These are phyloP conservation scores for Pelargonium fulgidum DNA, from an alignment of 441 rosid genomes.

Conservation along the genomic window DNA sequence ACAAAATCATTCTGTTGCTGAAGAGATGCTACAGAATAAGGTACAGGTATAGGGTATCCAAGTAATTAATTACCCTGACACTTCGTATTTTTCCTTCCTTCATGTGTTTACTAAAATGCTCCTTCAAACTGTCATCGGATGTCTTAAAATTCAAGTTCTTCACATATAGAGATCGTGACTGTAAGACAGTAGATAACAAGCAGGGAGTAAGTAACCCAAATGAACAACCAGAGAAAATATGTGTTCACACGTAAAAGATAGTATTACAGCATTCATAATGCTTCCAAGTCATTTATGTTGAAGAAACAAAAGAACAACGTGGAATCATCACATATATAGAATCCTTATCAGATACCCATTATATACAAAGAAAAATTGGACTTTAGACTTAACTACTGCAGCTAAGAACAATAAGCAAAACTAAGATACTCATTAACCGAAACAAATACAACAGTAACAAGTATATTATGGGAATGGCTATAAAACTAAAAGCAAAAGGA, in stretches of 20 bases:
- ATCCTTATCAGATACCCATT: not conserved
- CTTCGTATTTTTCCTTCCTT: constrained; percentile 67
- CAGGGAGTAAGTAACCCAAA: constrained; percentile 11
- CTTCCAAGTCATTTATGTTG: not conserved
- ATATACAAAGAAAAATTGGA: not conserved
- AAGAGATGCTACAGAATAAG: constrained; percentile 13
- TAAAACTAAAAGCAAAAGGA: not conserved
- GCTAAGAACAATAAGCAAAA: not conserved
- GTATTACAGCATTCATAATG: not conserved
- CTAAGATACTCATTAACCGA: not conserved
- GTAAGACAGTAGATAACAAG: constrained; percentile 26
- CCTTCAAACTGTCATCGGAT: constrained; percentile 61
- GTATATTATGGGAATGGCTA: not conserved
- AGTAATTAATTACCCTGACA: constrained; percentile 53
- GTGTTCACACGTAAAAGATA: constrained; percentile 2
- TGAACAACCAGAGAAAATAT: not conserved
- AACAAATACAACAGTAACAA: not conserved
- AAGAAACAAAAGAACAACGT: not conserved
- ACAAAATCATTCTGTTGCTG: constrained; percentile 13
- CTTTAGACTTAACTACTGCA: not conserved
- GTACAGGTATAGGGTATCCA: constrained; percentile 5
- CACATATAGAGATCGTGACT: constrained; percentile 80
- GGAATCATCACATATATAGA: not conserved
- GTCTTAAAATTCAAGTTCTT: constrained; percentile 92
- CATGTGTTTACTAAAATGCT: constrained; percentile 56